Evolutionary conservation across 495 filamentous ascomycete species (phyloP).

Genomic region (Trichoderma virens): DNA sequence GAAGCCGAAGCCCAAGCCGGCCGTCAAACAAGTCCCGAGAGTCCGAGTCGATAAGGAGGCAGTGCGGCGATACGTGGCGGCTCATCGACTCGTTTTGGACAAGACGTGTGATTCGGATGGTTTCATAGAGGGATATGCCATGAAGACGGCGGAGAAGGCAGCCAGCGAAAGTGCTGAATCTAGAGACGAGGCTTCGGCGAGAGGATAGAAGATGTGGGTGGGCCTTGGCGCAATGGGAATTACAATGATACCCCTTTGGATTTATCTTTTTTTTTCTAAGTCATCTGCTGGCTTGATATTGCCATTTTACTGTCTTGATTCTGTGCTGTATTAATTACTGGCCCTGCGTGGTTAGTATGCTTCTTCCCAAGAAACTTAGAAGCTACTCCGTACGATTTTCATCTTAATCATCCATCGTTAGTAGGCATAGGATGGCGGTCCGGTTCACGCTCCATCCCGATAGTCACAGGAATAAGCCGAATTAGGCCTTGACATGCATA

Average conservation of each 20-base stretch:
- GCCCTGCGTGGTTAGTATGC: too few species aligned
- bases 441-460: background rate
- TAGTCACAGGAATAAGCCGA: background rate
- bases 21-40: slow-evolving; percentile 27
- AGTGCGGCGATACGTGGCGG: slow-evolving; percentile 46
- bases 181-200: background rate
- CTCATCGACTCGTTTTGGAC: slow-evolving; percentile 37
- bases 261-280: background rate
- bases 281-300: background rate
- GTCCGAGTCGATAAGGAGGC: slow-evolving; percentile 47
- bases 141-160: slow-evolving; percentile 18
- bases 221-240: background rate
- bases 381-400: too few species aligned
- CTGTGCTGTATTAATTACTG: too few species aligned
- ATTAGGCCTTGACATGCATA: background rate
- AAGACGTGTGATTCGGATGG: slow-evolving; percentile 47
- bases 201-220: background rate
- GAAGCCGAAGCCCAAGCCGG: slow-evolving; percentile 15
- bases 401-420: too few species aligned
- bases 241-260: slow-evolving; percentile 3
- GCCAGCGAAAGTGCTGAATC: background rate
- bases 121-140: slow-evolving; percentile 46
- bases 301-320: too few species aligned
- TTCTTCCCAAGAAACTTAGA: too few species aligned
- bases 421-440: too few species aligned